Base-by-base conservation (phyloP, 768 basidiomycete species). In the Leccinellum luteum region DNA sequence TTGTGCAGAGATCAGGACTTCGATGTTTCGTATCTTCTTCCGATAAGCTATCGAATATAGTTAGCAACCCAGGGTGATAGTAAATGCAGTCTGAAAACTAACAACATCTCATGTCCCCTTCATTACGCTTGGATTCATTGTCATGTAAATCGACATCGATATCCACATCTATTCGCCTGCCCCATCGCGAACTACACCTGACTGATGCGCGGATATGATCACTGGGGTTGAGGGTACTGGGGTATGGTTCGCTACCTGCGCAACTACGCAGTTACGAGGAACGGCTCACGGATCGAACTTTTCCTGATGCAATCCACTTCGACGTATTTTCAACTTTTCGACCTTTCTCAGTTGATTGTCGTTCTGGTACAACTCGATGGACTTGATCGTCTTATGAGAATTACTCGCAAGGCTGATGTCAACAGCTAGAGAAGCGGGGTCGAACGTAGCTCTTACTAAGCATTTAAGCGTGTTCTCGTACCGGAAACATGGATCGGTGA, bases 211-310 rank as follows among this genome's bases (percentile, higher is more conserved):
- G 28, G 35, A 64, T 21, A 1, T 31, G 27, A 34, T 55, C 55
- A 5, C 48, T 35, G 5, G 47, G 30, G 6, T 31, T 12, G 35
- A 64, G n/a, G 38, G 41, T 4, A 13, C 41, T 43, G 19, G 10
- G 21, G 41, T 14, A 5, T 34, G 15, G 6, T 34, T 30, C 10
- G 48, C 56, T 13, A 57, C 10, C 13, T 17, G 5, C 2, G 9
- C n/a, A 41, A 27, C 8, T 19, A 35, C 3, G 9, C 38, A 34
- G 31, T 21, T 6, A 48, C 15, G 8, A 10, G 21, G 21, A 31
- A 17, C 9, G 17, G 10, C 63, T 51, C 52, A 64, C 62, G 60
- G 44, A 27, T 14, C 1, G 25, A 64, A 56, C 21, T 60, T 17
- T 17, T 52, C 45, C 5, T 2, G 27, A 30, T 60, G 52, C 13